These are phyloP conservation scores for Syzygium grande DNA, from an alignment of 345 rosid genomes.

Conservation along the genomic window DNA sequence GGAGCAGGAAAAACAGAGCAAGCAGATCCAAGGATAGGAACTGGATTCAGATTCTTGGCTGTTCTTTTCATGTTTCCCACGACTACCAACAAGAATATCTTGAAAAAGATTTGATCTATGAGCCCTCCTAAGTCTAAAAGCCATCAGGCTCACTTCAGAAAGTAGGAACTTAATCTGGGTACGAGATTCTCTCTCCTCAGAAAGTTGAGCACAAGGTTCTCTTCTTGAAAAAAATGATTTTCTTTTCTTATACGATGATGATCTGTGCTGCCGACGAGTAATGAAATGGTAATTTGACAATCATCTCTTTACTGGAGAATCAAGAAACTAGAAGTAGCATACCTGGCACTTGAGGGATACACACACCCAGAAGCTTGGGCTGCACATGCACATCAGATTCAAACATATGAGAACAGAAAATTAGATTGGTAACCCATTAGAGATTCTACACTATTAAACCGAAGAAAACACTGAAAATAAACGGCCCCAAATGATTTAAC, in stretches of 20 bases:
- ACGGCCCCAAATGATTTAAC: background rate
- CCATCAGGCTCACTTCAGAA: background rate
- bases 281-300: background rate
- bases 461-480: background rate
- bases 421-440: background rate
- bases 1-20: background rate
- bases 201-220: background rate
- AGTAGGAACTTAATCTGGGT: background rate
- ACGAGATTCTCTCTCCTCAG: background rate
- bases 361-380: constrained; percentile 34
- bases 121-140: background rate
- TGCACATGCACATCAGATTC: constrained; percentile 13
- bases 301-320: background rate
- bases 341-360: constrained; percentile 60
- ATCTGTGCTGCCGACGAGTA: background rate
- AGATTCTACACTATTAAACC: background rate
- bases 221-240: background rate
- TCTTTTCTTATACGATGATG: background rate
- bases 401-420: background rate
- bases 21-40: background rate
- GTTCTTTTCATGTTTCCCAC: background rate
- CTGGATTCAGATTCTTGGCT: background rate
- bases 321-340: constrained; percentile 2
- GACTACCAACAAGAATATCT: background rate
- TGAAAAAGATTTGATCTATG: background rate